Base-by-base conservation (phyloP, 2,329 filamentous ascomycete genomes). In the Fusarium neocosmosporiellum region DNA sequence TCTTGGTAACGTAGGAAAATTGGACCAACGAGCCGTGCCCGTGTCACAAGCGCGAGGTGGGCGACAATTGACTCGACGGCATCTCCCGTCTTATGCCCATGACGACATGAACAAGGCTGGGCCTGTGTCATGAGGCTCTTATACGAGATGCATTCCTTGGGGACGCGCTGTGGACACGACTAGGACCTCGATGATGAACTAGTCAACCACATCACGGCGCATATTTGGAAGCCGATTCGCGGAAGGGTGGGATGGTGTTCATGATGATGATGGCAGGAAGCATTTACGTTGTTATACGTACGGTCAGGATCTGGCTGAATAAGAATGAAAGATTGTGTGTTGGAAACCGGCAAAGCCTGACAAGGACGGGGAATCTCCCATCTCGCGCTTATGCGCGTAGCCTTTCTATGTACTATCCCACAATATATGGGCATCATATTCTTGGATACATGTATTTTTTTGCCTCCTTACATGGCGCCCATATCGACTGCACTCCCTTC, bases 351-450 rank as follows among this genome's bases (percentile, higher is more conserved):
- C 65, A 63, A 53, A 73, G 46, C 65, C 65, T 57, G 33, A 39
- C 54, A 46, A 61, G 46, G 59, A 63, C 63, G 34, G 18, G 48
- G 27, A 41, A 66, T 63, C 60, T 64, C 43, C 55, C 59, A 64
- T 71, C 50, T 48, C 70, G 62, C 64, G 73, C 53, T 66, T 33
- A 59, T 59, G 69, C 66, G 62, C 69, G 57, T 59, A 54, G 63
- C 65, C 64, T 73, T 70, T 69, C 71, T 68, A 70, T 76, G 48
- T 76, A 77, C 66, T 67, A 34, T 66, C 69, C 73, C 66, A 34
- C 43, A 67, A 66, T 69, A 71, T 48, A 77, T 74, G 74, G 75
- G 75, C 72, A 77, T 73, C 72, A 77, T 71, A 72, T 55, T 66
- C 62, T 65, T 61, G 50, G 58, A 65, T 70, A 73, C 55, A 67